Evolutionary conservation across 1,284 basidiomycete species (phyloP), one percentile per base, ranked within the genome.

Genomic region (Spongispora temasekensis): DNA sequence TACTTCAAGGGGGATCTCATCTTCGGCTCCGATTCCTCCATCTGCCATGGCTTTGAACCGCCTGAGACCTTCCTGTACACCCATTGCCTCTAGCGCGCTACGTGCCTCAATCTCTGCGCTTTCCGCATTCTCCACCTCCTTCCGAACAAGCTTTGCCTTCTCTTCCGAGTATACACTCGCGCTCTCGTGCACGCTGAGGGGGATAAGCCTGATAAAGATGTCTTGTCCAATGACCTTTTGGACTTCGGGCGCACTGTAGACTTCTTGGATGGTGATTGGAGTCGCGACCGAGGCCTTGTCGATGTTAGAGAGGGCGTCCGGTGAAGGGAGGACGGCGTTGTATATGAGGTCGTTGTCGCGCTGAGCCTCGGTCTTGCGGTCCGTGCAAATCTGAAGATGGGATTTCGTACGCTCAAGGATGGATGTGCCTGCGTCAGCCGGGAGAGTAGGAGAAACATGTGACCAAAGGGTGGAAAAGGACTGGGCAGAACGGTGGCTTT

Each of bases 261-360:
- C 90, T 64, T 98, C 97, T 71, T 98, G 97, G 58, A 97, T 97
- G 1, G 92, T 85, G 57, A 97, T 90, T 0, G 94, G 88, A 0
- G 86, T 86, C 0, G 94, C 92, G 1, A 95, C 87, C 0, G 83
- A 79, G 0, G 90, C 80, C 71, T 94, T 94, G 57, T 97, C 95
- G 58, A 97, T 86, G 1, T 80, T 73, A 0, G 95, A 87, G 0
- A 99, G 83, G 0, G 91, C 84, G 21, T 95, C 93, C 17, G 90
- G 83, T 5, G 90, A 81, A 1, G 95, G 94, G 0, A 96, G 78
- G 58, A 97, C 85, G n/a, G 94, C 94, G 72, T 99, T 96, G 79
- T 99, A 99, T 67, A 99, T 97, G 52, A 99, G 84, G 71, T 99
- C 97, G 75, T 99, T 99, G 78, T 98, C 95, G 60, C 91, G 88